Conservation (phyloP, 2,329 filamentous ascomycete genomes). For the Cladosporium sp. region DNA sequence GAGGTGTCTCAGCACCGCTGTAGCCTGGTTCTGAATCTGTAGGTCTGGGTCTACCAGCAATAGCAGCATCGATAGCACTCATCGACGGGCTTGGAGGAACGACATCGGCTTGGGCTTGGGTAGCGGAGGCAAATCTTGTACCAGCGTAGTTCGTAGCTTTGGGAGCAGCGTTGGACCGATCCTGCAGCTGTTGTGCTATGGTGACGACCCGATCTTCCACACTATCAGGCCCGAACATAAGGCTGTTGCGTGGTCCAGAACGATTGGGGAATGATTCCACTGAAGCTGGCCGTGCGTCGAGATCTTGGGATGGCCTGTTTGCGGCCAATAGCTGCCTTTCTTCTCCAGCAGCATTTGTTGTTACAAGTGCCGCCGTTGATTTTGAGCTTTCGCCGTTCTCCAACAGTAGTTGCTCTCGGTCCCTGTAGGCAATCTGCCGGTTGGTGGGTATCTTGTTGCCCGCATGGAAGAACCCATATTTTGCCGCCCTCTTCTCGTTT, state of each 20-base stretch:
- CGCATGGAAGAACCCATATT: slow-evolving; percentile 83
- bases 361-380: slow-evolving; percentile 22
- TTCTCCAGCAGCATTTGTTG: slow-evolving; percentile 23
- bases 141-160: slow-evolving; percentile 77
- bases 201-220: slow-evolving; percentile 54
- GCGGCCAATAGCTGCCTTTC: slow-evolving; percentile 19
- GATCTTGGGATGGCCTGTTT: slow-evolving; percentile 52
- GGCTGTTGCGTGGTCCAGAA: slow-evolving; percentile 63
- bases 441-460: slow-evolving; percentile 73
- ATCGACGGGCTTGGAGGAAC: slow-evolving; percentile 74
- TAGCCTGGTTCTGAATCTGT: slow-evolving; percentile 57
- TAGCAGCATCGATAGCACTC: slow-evolving; percentile 77
- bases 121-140: slow-evolving; percentile 62
- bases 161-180: slow-evolving; percentile 66
- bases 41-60: slow-evolving; percentile 64
- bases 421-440: slow-evolving; percentile 54
- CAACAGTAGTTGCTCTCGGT: slow-evolving; percentile 60
- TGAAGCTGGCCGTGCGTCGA: slow-evolving; percentile 67
- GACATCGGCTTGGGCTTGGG: slow-evolving; percentile 25
- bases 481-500: slow-evolving; percentile 76
- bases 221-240: slow-evolving; percentile 79
- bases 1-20: slow-evolving; percentile 71
- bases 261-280: slow-evolving; percentile 66
- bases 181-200: slow-evolving; percentile 62
- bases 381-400: slow-evolving; percentile 16